Conservation (phyloP, 2,329 filamentous ascomycete species). For the Ascochyta viciae-villosae region DNA sequence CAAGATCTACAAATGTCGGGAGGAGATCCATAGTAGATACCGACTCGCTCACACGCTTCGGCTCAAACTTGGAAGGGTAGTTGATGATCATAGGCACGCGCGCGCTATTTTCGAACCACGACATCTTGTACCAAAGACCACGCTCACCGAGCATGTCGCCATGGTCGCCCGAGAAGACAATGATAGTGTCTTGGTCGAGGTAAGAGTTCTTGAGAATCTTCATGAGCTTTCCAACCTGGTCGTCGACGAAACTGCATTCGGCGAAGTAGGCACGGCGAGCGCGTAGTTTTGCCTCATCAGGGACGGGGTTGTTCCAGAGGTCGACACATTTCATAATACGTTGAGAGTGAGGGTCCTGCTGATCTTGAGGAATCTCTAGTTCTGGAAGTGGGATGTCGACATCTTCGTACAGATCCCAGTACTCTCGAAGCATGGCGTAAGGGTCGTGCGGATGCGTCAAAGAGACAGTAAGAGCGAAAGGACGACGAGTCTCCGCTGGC, state of each 20-base stretch:
- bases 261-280: constrained; percentile 91
- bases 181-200: constrained; percentile 83
- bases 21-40: constrained; percentile 92
- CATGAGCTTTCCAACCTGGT: constrained; percentile 85
- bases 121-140: constrained; percentile 97
- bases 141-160: constrained; percentile 96
- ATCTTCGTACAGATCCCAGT: constrained; percentile 89
- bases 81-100: constrained; percentile 88
- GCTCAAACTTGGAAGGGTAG: constrained; percentile 75
- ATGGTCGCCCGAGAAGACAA: constrained; percentile 93
- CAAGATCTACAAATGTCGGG: constrained; percentile 85
- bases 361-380: constrained; percentile 77
- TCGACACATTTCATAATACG: constrained; percentile 87
- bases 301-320: constrained; percentile 82
- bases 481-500: constrained; percentile 69
- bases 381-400: constrained; percentile 87
- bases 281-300: constrained; percentile 83
- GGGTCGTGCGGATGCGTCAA: constrained; percentile 95
- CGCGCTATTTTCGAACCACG: constrained; percentile 90
- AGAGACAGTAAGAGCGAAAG: constrained; percentile 89
- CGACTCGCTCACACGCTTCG: constrained; percentile 79
- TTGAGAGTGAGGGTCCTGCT: constrained; percentile 87
- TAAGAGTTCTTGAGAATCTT: constrained; percentile 79
- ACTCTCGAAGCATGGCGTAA: constrained; percentile 92
- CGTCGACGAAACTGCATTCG: constrained; percentile 91